Conservation (phyloP, 805 yeast species). For the Hermanozyma aechmeae region DNA sequence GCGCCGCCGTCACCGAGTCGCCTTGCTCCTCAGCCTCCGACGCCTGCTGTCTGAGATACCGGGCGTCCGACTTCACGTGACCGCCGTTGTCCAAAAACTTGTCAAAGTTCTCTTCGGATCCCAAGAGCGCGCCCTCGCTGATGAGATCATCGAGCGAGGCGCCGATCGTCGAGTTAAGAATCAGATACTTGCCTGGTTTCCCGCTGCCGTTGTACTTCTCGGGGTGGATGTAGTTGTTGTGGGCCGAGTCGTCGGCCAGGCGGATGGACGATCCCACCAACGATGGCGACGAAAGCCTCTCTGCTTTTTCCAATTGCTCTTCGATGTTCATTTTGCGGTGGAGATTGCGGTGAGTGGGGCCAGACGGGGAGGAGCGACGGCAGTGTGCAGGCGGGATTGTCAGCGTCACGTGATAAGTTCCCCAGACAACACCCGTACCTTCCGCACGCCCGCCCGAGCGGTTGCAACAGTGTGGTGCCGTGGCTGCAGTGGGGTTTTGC, state of each 20-base stretch:
- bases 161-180: slow-evolving; percentile 27
- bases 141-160: slow-evolving; percentile 46
- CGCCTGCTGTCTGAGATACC: slow-evolving; percentile 9
- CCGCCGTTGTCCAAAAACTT: slow-evolving; percentile 46
- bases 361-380: background rate
- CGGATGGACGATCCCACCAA: slow-evolving; percentile 45
- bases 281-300: slow-evolving; percentile 38
- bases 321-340: slow-evolving; percentile 2
- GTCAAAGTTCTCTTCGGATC: slow-evolving; percentile 45
- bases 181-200: slow-evolving; percentile 7
- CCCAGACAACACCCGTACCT: background rate
- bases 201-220: slow-evolving; percentile 26
- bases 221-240: slow-evolving; percentile 36
- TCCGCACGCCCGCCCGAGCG: background rate
- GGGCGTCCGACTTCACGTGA: slow-evolving; percentile 38
- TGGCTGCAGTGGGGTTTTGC: background rate
- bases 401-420: background rate
- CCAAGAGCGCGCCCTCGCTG: slow-evolving; percentile 36
- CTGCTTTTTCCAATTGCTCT: slow-evolving; percentile 42
- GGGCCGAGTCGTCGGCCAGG: slow-evolving; percentile 37
- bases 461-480: too few relatives aligned
- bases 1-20: slow-evolving; percentile 1
- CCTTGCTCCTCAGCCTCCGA: slow-evolving; percentile 1
- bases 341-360: too few relatives aligned
- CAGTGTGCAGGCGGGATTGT: slow-evolving; percentile 3